Evolutionary conservation across 129 eudicot genomes (phyloP).

Genomic region (Centella asiatica): DNA sequence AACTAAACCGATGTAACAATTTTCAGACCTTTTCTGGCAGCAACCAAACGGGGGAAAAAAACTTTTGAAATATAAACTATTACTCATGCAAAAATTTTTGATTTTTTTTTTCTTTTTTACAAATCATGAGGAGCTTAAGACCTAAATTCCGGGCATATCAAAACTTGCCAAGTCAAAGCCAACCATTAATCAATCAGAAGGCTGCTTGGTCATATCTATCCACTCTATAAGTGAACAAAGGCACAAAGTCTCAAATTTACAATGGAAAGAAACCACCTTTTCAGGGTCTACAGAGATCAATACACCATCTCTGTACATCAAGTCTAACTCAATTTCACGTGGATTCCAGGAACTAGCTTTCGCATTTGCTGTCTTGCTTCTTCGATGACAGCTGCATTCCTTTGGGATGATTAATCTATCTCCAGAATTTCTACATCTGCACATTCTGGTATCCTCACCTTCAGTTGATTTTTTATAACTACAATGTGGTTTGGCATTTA

Average conservation of each 20-base stretch:
- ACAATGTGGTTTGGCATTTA: conserved; percentile 6
- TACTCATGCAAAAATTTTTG: conserved; percentile 29
- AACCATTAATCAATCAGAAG: conserved; percentile 32
- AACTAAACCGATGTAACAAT: too few species aligned
- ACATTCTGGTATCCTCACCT: conserved; percentile 18
- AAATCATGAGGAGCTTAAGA: conserved; percentile 15
- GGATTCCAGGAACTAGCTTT: conserved; percentile 6
- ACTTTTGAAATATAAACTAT: background rate
- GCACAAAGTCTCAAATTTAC: conserved; percentile 78
- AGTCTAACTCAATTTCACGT: conserved; percentile 16
- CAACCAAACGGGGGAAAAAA: too few species aligned
- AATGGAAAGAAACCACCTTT: conserved; percentile 48
- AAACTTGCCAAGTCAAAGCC: conserved; percentile 39
- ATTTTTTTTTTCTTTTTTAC: conserved; percentile 23
- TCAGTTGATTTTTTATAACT: conserved; percentile 9
- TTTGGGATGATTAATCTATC: conserved; percentile 11
- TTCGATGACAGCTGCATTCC: conserved; percentile 58
- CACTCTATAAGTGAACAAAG: conserved; percentile 81
- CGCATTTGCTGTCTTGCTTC: conserved; percentile 12
- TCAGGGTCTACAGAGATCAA: conserved; percentile 37
- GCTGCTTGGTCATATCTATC: conserved; percentile 53
- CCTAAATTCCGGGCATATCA: conserved; percentile 31
- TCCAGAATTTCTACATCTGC: conserved; percentile 33
- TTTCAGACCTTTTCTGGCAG: too few species aligned
- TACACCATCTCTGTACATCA: conserved; percentile 64